Conservation (phyloP, 139 green algal genomes). For the Auxenochlorella protothecoides region DNA sequence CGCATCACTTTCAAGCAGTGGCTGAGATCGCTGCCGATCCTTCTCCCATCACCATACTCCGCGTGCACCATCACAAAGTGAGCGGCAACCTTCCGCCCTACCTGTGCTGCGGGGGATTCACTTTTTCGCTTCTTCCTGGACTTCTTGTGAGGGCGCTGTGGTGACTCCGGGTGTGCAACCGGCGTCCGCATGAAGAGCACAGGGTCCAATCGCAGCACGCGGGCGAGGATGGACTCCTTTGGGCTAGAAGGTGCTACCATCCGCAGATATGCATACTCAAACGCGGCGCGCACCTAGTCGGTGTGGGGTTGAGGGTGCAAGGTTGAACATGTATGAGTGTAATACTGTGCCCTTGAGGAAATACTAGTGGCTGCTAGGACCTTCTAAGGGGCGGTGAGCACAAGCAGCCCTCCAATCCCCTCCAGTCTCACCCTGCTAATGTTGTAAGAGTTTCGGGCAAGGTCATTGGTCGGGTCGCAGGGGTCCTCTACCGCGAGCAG, state of each 20-base stretch:
- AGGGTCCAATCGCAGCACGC: constrained; percentile 47
- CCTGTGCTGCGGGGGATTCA: not conserved
- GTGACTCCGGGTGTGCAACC: no score
- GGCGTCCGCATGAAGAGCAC: constrained; percentile 24
- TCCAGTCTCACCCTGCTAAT: constrained; percentile 30
- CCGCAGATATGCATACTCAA: constrained; percentile 46
- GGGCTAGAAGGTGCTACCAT: constrained; percentile 24
- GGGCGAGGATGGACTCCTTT: constrained; percentile 34
- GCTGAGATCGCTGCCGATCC: no score
- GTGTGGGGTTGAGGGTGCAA: not conserved
- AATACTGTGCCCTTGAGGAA: not conserved
- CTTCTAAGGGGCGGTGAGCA: not conserved
- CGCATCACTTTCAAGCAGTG: no score
- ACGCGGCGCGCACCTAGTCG: constrained; percentile 35
- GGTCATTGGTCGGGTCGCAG: constrained; percentile 59
- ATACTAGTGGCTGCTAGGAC: not conserved
- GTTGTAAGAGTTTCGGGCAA: constrained; percentile 56
- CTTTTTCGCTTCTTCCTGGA: no score
- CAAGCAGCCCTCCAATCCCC: not conserved
- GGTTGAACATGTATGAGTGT: no score
- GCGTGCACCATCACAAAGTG: not conserved
- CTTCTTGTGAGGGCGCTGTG: no score
- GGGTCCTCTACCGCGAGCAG: constrained; percentile 77
- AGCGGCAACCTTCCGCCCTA: not conserved
- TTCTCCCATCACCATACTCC: not conserved